A percentile compares a stretch with the other conserved stretches of the same genome.
Evolutionary conservation across 2,329 filamentous ascomycete species (phyloP).

Genomic region (Aspergillus sp.): DNA sequence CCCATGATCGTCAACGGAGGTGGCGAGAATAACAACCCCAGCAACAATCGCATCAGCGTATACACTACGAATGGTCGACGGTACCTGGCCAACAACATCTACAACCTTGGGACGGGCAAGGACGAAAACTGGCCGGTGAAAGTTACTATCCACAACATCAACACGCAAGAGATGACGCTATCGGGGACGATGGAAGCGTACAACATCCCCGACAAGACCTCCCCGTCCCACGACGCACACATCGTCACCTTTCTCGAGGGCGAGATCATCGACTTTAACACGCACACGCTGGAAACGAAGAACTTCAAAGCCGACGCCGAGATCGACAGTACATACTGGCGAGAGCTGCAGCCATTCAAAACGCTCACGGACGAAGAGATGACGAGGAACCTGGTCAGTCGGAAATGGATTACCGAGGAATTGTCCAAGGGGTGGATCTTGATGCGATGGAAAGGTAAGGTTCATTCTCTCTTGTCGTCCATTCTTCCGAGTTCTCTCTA

Average conservation of each 20-base stretch:
- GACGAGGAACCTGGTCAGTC: constrained; percentile 45
- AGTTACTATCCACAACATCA: constrained; percentile 63
- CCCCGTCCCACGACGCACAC: constrained; percentile 42
- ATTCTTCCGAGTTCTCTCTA: not conserved
- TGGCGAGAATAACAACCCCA: constrained; percentile 27
- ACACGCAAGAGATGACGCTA: constrained; percentile 60
- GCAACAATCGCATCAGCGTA: constrained; percentile 32
- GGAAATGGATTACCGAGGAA: constrained; percentile 44
- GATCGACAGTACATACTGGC: constrained; percentile 50
- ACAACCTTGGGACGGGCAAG: constrained; percentile 27
- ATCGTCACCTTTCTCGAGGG: constrained; percentile 69
- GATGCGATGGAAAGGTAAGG: constrained; percentile 52
- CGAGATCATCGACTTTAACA: constrained; percentile 65
- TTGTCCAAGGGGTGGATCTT: constrained; percentile 47
- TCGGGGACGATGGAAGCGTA: constrained; percentile 70
- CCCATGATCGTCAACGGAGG: constrained; percentile 37
- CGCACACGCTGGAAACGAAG: constrained; percentile 48
- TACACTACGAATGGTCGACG: constrained; percentile 38
- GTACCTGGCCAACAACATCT: constrained; percentile 33
- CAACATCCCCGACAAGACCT: constrained; percentile 59
- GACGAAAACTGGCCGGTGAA: constrained; percentile 67
- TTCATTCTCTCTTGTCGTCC: not conserved
- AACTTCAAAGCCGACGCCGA: constrained; percentile 47
- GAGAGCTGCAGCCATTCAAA: constrained; percentile 49
- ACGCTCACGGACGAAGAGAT: constrained; percentile 45